Evolutionary conservation across 176 grass and related monocot genomes (phyloP).

Genomic region (Chrysopogon serrulatus): DNA sequence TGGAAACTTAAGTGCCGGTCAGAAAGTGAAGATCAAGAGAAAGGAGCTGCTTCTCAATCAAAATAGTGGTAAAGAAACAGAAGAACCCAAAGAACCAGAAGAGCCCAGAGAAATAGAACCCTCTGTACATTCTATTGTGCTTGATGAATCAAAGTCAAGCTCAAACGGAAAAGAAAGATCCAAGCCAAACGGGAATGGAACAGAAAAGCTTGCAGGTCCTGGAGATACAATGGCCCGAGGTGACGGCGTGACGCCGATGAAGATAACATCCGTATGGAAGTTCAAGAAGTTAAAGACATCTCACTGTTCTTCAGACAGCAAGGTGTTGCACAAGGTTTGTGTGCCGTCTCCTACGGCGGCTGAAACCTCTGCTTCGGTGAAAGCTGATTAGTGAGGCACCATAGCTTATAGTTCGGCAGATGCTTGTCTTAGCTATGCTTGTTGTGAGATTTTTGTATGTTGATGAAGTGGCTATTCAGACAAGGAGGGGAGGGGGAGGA

Average conservation of each 20-base stretch:
- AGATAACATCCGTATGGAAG: slow-evolving; percentile 76
- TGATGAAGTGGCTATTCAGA: slow-evolving; percentile 37
- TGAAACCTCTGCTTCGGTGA: slow-evolving; percentile 47
- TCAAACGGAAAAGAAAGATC: background rate
- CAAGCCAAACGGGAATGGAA: background rate
- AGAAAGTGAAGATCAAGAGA: slow-evolving; percentile 64
- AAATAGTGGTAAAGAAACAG: slow-evolving; percentile 3
- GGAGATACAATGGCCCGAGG: slow-evolving; percentile 25
- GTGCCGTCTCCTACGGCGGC: slow-evolving; percentile 33
- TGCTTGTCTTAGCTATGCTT: slow-evolving; percentile 37
- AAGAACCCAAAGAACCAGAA: slow-evolving; percentile 20
- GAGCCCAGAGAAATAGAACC: slow-evolving; percentile 36
- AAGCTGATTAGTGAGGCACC: slow-evolving; percentile 59
- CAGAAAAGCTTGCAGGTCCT: background rate
- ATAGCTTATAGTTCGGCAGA: slow-evolving; percentile 41
- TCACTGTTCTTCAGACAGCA: slow-evolving; percentile 64
- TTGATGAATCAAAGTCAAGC: slow-evolving; percentile 19
- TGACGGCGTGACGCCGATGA: slow-evolving; percentile 23
- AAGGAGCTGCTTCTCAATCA: slow-evolving; percentile 63
- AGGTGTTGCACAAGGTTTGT: slow-evolving; percentile 59
- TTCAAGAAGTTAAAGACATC: slow-evolving; percentile 76
- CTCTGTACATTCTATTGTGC: slow-evolving; percentile 28
- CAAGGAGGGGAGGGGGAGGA: slow-evolving; percentile 28
- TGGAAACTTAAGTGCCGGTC: background rate
- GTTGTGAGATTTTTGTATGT: slow-evolving; percentile 66